Conservation (phyloP, 805 yeast genomes). For the Lipomyces anomalus region DNA sequence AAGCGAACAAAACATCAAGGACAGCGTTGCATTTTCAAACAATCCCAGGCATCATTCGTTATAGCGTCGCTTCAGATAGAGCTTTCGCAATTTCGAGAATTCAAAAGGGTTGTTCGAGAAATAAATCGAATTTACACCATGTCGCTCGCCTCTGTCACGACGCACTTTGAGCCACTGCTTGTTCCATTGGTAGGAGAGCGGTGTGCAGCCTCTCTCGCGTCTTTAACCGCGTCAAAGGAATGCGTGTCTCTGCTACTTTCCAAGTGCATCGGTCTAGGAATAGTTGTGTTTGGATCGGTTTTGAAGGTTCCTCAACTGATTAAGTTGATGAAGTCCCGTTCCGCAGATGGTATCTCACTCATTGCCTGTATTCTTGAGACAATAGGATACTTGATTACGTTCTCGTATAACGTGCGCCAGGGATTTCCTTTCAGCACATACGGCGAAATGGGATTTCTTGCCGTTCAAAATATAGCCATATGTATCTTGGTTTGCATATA, state of each 20-base stretch:
- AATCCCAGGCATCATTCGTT: no score
- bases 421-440: conserved; percentile 37
- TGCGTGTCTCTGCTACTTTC: conserved; percentile 33
- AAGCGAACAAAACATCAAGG: no score
- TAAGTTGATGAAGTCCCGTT: conserved; percentile 31
- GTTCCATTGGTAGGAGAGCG: not conserved
- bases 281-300: conserved; percentile 36
- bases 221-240: conserved; percentile 7
- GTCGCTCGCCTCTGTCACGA: no score
- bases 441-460: conserved; percentile 37
- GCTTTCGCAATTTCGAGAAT: no score
- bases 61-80: no score
- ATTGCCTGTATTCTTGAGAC: conserved; percentile 35
- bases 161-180: no score
- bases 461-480: conserved; percentile 36
- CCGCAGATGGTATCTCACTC: conserved; percentile 37
- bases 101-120: no score
- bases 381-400: conserved; percentile 32
- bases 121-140: no score
- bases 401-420: conserved; percentile 36
- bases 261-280: conserved; percentile 35
- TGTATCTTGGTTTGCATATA: conserved; percentile 30
- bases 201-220: conserved; percentile 2
- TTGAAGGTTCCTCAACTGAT: conserved; percentile 42
- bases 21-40: no score